phyloP scores from a whole-genome alignment of 1,284 basidiomycete genomes.

The Coniophora puteana region DNA sequence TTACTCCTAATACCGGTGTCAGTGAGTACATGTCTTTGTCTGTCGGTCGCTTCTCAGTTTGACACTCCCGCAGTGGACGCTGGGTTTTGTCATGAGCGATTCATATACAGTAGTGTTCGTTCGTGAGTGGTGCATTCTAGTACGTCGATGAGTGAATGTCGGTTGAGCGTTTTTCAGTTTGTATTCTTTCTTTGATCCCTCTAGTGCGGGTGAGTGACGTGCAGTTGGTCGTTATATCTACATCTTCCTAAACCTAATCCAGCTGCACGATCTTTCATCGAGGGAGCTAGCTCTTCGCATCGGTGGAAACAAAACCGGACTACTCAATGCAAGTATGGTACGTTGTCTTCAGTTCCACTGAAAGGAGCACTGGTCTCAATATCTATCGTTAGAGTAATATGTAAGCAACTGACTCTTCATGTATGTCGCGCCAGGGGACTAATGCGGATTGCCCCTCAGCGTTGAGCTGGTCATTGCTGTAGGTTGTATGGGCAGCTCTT shows the following conservation, averaged over 20 bases:
- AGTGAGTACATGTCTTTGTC: conserved; percentile 34
- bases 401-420: conserved; percentile 36
- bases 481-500: conserved; percentile 17
- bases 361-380: conserved; percentile 8
- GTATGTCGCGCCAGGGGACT: conserved; percentile 5
- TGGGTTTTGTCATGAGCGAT: conserved; percentile 52
- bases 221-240: not conserved
- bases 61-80: conserved; percentile 48
- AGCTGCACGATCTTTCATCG: conserved; percentile 80
- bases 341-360: conserved; percentile 16
- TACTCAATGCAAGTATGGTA: conserved; percentile 82
- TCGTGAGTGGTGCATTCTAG: conserved; percentile 36
- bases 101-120: conserved; percentile 63
- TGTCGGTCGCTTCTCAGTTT: conserved; percentile 3
- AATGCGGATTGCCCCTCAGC: conserved; percentile 28
- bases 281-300: conserved; percentile 71
- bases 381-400: conserved; percentile 51
- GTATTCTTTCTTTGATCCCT: conserved; percentile 63
- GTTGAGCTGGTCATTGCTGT: conserved; percentile 74
- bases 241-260: not conserved
- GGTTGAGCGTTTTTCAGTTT: conserved; percentile 40
- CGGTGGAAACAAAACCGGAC: conserved; percentile 74
- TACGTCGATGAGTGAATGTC: not conserved
- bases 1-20: conserved; percentile 55
- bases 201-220: conserved; percentile 57